Evolutionary conservation across 345 rosid species (phyloP).

Genomic region (Firmiana major): DNA sequence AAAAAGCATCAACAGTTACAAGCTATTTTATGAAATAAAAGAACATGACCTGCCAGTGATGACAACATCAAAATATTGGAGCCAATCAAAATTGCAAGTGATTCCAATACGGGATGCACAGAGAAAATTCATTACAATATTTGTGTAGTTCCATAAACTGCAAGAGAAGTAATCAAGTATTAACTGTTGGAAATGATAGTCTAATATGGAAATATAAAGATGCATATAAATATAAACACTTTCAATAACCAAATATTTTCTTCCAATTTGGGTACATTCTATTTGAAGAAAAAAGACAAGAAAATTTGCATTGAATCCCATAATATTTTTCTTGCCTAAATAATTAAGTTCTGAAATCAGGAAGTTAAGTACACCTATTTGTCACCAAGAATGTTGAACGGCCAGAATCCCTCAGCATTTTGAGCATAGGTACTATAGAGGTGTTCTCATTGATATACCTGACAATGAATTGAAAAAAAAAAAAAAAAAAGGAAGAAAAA

Average conservation of each 20-base stretch:
- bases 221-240: neutral
- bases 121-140: constrained; percentile 93
- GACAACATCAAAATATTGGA: constrained; percentile 79
- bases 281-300: neutral
- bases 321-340: neutral
- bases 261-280: neutral
- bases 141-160: constrained; percentile 99
- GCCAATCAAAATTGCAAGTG: constrained; percentile 84
- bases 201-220: neutral
- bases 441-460: constrained; percentile 88
- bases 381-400: constrained; percentile 97
- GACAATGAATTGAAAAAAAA: constrained; percentile 7
- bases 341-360: neutral
- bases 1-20: constrained; percentile 3
- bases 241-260: neutral
- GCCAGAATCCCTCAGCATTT: constrained; percentile 89
- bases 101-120: constrained; percentile 55
- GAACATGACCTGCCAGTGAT: constrained; percentile 83
- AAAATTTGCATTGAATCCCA: neutral
- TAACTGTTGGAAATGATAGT: neutral
- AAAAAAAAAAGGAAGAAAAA: neutral
- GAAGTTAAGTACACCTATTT: constrained; percentile 55
- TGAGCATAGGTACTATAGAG: constrained; percentile 72
- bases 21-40: constrained; percentile 7
- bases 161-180: constrained; percentile 26